These are phyloP conservation scores for Haplosporangium gracile DNA, from an alignment of 192 early-diverging fungal genomes.

Conservation along the genomic window DNA sequence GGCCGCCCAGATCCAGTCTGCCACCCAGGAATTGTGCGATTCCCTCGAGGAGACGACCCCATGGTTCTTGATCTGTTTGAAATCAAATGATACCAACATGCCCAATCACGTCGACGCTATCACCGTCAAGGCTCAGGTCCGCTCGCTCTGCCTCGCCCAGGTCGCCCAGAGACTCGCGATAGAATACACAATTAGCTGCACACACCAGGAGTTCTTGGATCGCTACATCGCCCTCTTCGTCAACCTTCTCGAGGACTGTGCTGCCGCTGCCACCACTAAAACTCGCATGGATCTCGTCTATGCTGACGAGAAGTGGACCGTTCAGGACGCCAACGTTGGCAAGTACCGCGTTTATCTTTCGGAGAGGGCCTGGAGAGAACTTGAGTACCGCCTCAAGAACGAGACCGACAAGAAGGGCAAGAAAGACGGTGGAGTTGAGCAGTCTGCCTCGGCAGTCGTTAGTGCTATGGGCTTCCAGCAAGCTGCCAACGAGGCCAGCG, in stretches of 20 bases:
- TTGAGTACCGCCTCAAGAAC: conserved; percentile 86
- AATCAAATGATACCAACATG: conserved; percentile 75
- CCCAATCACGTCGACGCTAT: conserved; percentile 76
- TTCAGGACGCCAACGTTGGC: conserved; percentile 44
- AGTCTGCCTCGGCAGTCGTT: conserved; percentile 42
- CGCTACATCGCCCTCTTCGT: conserved; percentile 72
- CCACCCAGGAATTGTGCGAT: conserved; percentile 75
- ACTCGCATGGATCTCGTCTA: conserved; percentile 38
- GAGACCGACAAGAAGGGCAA: conserved; percentile 75
- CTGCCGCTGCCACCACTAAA: conserved; percentile 34
- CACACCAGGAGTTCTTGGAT: conserved; percentile 84
- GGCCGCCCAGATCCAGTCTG: conserved; percentile 76
- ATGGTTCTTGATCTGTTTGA: conserved; percentile 85
- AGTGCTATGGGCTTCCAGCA: conserved; percentile 48
- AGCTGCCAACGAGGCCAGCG: conserved; percentile 37
- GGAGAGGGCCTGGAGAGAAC: conserved; percentile 83
- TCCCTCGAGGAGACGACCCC: conserved; percentile 83
- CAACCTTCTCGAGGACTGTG: conserved; percentile 42
- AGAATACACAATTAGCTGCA: conserved; percentile 80
- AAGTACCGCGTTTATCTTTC: conserved; percentile 76
- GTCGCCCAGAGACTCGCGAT: conserved; percentile 74
- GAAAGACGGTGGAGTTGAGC: conserved; percentile 56
- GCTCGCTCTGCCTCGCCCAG: conserved; percentile 75
- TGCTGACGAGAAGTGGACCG: conserved; percentile 21
- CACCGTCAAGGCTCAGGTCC: conserved; percentile 79